Conservation (phyloP, 768 basidiomycete genomes). For the Kwoniella dejecticola region DNA sequence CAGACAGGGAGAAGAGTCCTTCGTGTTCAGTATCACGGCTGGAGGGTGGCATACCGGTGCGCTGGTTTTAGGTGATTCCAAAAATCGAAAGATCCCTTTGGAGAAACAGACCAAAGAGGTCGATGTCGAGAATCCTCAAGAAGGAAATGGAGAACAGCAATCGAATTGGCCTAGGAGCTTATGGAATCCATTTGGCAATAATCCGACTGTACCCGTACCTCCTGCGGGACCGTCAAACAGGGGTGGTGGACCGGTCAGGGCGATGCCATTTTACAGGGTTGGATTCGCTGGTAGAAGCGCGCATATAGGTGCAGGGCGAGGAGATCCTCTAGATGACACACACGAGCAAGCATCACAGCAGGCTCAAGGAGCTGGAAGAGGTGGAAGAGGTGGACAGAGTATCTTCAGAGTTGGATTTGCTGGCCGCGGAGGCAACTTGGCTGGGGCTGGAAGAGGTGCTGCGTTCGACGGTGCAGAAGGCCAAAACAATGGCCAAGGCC, state of each 20-base stretch:
- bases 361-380: background rate
- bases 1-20: conserved; percentile 62
- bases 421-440: conserved; percentile 4
- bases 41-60: conserved; percentile 92
- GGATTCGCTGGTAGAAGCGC: conserved; percentile 18
- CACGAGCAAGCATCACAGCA: background rate
- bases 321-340: background rate
- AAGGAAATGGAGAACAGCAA: background rate
- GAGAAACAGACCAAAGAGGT: background rate
- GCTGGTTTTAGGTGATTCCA: conserved; percentile 65
- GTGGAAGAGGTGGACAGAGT: background rate
- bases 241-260: conserved; percentile 6
- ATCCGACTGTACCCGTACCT: background rate
- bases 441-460: conserved; percentile 14
- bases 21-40: conserved; percentile 78
- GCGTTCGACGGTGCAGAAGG: background rate
- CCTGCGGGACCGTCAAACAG: background rate
- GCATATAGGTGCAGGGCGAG: background rate
- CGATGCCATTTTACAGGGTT: conserved; percentile 20
- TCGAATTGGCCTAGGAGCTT: conserved; percentile 2
- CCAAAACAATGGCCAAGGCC: background rate
- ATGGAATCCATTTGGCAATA: background rate
- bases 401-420: conserved; percentile 18
- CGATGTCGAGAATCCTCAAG: background rate
- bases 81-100: background rate